phyloP scores from a whole-genome alignment of 768 basidiomycete genomes.

The Leccinum olivaceopallidum region DNA sequence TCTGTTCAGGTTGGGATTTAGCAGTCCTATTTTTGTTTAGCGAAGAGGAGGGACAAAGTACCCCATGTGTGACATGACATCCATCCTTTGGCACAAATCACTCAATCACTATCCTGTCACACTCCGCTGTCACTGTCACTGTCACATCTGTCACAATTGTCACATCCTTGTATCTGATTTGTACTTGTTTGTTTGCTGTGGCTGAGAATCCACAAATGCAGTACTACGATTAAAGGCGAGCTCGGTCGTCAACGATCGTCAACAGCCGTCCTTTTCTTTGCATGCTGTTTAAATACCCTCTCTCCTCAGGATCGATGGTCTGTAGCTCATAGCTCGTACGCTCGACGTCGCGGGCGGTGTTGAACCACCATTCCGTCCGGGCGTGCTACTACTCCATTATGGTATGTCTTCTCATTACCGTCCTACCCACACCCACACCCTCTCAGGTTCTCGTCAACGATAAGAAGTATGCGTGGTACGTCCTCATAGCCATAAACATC shows the following conservation, averaged over 20 bases:
- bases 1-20: too few species aligned
- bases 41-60: slow-evolving; percentile 14
- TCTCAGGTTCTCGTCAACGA: slow-evolving; percentile 65
- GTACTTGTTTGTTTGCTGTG: slow-evolving; percentile 26
- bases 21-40: not conserved
- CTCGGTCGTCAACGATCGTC: slow-evolving; percentile 48
- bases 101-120: slow-evolving; percentile 19
- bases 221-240: slow-evolving; percentile 29
- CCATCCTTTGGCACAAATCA: slow-evolving; percentile 35
- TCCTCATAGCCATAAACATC: slow-evolving; percentile 5
- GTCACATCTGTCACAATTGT: slow-evolving; percentile 3
- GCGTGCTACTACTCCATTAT: slow-evolving; percentile 28
- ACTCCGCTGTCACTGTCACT: slow-evolving; percentile 12
- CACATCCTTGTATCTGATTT: slow-evolving; percentile 11
- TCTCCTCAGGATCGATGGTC: slow-evolving; percentile 30
- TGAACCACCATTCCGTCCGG: slow-evolving; percentile 39
- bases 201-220: slow-evolving; percentile 20
- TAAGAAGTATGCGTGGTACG: slow-evolving; percentile 84
- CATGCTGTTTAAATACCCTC: slow-evolving; percentile 49
- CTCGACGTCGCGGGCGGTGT: slow-evolving; percentile 60
- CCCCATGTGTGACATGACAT: not conserved
- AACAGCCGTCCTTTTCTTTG: slow-evolving; percentile 41
- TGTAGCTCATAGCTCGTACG: slow-evolving; percentile 47
- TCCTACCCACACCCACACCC: slow-evolving; percentile 3
- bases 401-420: slow-evolving; percentile 36